Conservation (phyloP, 2,329 filamentous ascomycete species). For the Aspergillus piperis region DNA sequence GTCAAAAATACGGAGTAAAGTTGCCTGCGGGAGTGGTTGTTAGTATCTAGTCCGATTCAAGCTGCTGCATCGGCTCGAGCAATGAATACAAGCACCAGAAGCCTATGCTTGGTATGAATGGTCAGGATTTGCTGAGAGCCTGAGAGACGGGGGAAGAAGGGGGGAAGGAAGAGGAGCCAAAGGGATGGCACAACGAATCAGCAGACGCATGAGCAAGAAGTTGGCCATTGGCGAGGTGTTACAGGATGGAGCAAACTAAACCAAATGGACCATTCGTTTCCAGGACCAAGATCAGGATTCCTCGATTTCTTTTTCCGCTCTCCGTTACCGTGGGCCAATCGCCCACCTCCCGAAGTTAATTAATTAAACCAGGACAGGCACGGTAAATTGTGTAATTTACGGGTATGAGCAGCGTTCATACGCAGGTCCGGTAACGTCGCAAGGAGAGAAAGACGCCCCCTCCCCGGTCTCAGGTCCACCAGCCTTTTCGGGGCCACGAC, state of each 20-base stretch:
- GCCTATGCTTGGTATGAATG: conserved; percentile 11
- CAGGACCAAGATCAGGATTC: conserved; percentile 9
- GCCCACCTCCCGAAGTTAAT: not conserved
- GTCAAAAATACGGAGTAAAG: not conserved
- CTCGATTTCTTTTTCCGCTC: conserved; percentile 3
- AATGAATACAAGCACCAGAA: not conserved
- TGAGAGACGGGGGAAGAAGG: conserved; percentile 4
- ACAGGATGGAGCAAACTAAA: conserved; percentile 18
- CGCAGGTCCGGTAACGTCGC: conserved; percentile 17
- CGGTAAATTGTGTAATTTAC: not conserved
- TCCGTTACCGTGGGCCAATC: conserved; percentile 6
- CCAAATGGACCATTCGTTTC: conserved; percentile 15
- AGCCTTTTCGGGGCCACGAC: conserved; percentile 24
- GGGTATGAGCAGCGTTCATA: conserved; percentile 4
- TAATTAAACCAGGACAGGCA: not conserved
- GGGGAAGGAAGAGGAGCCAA: not conserved
- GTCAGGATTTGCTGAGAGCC: not conserved
- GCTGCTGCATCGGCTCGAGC: not conserved
- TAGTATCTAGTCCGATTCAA: not conserved
- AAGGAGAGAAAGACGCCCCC: conserved; percentile 17
- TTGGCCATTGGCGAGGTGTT: conserved; percentile 18
- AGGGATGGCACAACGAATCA: conserved; percentile 14
- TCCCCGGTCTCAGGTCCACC: conserved; percentile 27
- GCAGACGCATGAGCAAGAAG: not conserved
- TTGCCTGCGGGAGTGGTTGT: not conserved